phyloP scores from a whole-genome alignment of 768 basidiomycete genomes.

The Tylopilus sp. region DNA sequence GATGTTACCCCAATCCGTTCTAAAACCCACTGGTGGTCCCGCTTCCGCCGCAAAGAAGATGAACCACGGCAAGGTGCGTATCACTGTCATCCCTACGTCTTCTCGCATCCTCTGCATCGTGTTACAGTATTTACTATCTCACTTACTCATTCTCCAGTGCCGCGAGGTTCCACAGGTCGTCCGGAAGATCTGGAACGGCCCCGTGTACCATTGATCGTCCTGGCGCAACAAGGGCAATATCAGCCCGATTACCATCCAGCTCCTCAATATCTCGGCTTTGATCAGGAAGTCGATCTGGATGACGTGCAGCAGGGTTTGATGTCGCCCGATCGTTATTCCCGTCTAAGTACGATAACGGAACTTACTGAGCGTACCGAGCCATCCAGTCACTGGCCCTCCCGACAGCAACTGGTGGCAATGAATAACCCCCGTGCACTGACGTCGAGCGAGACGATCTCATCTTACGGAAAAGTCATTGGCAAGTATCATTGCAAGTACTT shows the following conservation, averaged over 20 bases:
- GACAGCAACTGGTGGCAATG: conserved; percentile 37
- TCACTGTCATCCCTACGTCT: conserved; percentile 26
- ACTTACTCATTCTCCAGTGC: conserved; percentile 18
- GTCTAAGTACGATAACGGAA: conserved; percentile 67
- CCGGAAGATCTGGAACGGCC: conserved; percentile 37
- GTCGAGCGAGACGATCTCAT: conserved; percentile 41
- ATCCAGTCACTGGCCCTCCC: conserved; percentile 46
- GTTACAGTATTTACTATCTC: conserved; percentile 21
- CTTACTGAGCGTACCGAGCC: conserved; percentile 61
- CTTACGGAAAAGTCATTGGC: conserved; percentile 66
- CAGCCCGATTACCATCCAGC: conserved; percentile 29
- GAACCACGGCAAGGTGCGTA: conserved; percentile 60
- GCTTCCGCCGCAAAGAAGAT: conserved; percentile 34
- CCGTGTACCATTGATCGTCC: conserved; percentile 56
- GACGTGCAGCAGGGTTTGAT: conserved; percentile 35
- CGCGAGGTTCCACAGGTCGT: conserved; percentile 15
- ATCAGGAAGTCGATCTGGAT: conserved; percentile 21
- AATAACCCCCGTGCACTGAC: conserved; percentile 39
- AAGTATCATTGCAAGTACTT: conserved; percentile 18
- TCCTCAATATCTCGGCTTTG: conserved; percentile 21
- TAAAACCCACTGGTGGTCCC: conserved; percentile 34
- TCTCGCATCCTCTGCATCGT: conserved; percentile 17
- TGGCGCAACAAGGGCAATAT: conserved; percentile 51
- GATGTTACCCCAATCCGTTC: conserved; percentile 26
- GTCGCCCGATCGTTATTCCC: conserved; percentile 31